A percentile compares a stretch with the other conserved stretches of the same genome.
These are phyloP conservation scores for Plasmodium gonderi DNA, from an alignment of 169 alveolate genomes.

Conservation along the genomic window DNA sequence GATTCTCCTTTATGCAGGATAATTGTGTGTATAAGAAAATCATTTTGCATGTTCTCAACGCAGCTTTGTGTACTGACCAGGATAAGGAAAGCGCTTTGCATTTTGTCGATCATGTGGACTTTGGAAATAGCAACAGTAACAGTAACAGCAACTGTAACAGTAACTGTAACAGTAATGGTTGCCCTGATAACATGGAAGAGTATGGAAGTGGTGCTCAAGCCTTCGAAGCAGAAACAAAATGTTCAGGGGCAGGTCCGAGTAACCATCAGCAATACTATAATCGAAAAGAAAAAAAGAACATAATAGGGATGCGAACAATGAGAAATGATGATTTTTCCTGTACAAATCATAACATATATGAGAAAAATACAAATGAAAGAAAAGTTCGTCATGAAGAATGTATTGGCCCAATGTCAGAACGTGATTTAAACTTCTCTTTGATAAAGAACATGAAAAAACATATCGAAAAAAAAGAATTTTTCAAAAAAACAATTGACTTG, in stretches of 20 bases:
- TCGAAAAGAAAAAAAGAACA: neutral
- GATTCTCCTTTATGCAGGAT: slow-evolving; percentile 10
- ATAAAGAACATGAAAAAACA: slow-evolving; percentile 32
- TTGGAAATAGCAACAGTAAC: too few species aligned
- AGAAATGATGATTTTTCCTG: neutral
- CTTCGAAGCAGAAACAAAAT: neutral
- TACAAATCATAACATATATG: neutral
- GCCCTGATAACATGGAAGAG: neutral
- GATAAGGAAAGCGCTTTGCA: neutral
- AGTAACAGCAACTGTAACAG: too few species aligned
- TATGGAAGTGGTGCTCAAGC: neutral
- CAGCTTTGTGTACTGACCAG: neutral
- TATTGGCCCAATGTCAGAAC: neutral
- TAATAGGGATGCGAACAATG: neutral
- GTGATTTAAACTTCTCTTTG: slow-evolving; percentile 10
- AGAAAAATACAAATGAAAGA: neutral
- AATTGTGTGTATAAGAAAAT: slow-evolving; percentile 36
- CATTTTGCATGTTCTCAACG: neutral
- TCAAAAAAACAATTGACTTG: slow-evolving; percentile 7
- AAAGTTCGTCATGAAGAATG: neutral
- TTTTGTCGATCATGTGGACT: neutral
- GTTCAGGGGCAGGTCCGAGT: neutral
- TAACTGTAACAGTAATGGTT: neutral
- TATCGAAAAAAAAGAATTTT: slow-evolving; percentile 40
- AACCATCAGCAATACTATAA: neutral